phyloP scores from a whole-genome alignment of 2,329 filamentous ascomycete species.

The Xylariomycetidae sp. region DNA sequence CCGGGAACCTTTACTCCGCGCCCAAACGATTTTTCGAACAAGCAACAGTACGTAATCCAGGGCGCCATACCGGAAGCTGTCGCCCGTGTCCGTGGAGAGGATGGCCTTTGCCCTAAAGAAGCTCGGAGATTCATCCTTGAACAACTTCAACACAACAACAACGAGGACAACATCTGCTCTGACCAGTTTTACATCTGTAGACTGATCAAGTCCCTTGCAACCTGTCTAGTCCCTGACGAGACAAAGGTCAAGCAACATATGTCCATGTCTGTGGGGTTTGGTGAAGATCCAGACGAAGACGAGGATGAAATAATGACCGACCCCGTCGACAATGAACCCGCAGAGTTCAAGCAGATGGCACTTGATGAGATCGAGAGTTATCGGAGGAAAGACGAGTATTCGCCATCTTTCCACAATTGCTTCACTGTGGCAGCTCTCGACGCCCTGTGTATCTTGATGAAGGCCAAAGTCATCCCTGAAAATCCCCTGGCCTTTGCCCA shows the following conservation, averaged over 20 bases:
- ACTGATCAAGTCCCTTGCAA: slow-evolving; percentile 61
- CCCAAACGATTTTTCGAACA: slow-evolving; percentile 88
- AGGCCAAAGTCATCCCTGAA: slow-evolving; percentile 54
- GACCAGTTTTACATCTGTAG: slow-evolving; percentile 86
- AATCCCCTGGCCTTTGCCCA: slow-evolving; percentile 54
- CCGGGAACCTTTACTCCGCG: slow-evolving; percentile 72
- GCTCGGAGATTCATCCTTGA: slow-evolving; percentile 84
- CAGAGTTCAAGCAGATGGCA: slow-evolving; percentile 46
- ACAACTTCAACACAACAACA: slow-evolving; percentile 90
- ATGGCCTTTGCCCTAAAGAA: slow-evolving; percentile 71
- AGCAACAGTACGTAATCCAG: slow-evolving; percentile 79
- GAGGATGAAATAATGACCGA: slow-evolving; percentile 37
- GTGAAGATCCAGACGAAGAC: slow-evolving; percentile 36
- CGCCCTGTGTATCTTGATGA: slow-evolving; percentile 60
- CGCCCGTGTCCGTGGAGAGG: slow-evolving; percentile 67
- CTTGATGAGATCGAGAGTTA: slow-evolving; percentile 63
- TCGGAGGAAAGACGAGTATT: slow-evolving; percentile 65
- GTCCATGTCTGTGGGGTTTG: slow-evolving; percentile 37
- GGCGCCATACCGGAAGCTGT: slow-evolving; percentile 79
- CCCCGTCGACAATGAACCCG: slow-evolving; percentile 34
- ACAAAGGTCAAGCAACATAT: slow-evolving; percentile 35
- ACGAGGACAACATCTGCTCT: slow-evolving; percentile 81
- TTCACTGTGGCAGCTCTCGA: slow-evolving; percentile 60
- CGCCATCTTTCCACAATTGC: slow-evolving; percentile 62
- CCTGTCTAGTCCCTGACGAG: slow-evolving; percentile 49